Percentiles rank a stretch among this genome's conserved stretches.
Conservation (phyloP, 768 basidiomycete genomes). For the Lactarius deliciosus region DNA sequence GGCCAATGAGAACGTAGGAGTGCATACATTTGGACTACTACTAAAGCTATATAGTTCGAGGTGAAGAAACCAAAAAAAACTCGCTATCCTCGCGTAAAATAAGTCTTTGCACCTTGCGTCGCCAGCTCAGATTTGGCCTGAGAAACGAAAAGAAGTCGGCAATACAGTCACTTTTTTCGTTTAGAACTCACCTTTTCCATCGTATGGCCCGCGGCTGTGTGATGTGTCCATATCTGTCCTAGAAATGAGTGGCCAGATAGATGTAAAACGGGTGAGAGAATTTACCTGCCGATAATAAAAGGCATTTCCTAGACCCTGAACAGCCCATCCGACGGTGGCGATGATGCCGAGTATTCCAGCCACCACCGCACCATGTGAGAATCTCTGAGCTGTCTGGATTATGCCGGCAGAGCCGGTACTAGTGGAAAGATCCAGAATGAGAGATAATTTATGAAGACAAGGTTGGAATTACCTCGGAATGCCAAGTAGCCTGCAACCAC, state of each 20-base stretch:
- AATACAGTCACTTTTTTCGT: constrained; percentile 15
- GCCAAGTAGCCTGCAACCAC: constrained; percentile 74
- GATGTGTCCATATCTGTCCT: constrained; percentile 71
- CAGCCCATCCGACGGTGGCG: constrained; percentile 81
- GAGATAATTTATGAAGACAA: no score
- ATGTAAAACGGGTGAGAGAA: constrained; percentile 26
- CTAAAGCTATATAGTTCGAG: constrained; percentile 4
- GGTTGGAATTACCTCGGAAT: constrained; percentile 64
- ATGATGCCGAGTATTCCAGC: constrained; percentile 81
- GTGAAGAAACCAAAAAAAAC: constrained; percentile 14
- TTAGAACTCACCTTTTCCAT: constrained; percentile 68
- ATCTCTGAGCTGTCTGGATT: constrained; percentile 88
- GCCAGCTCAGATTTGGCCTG: constrained; percentile 86
- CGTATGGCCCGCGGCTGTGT: constrained; percentile 81
- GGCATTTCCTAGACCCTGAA: constrained; percentile 81
- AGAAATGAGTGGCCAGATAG: constrained; percentile 11
- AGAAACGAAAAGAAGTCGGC: constrained; percentile 12
- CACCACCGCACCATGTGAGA: constrained; percentile 63
- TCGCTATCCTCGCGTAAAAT: constrained; percentile 78
- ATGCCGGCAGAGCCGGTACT: constrained; percentile 95
- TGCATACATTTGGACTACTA: constrained; percentile 4
- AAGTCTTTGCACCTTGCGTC: constrained; percentile 80
- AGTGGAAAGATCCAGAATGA: constrained; percentile 8
- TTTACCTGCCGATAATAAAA: constrained; percentile 77
- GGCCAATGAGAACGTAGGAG: not conserved